These are phyloP conservation scores for Glarea lozoyensis DNA, from an alignment of 495 filamentous ascomycete species.

Conservation along the genomic window DNA sequence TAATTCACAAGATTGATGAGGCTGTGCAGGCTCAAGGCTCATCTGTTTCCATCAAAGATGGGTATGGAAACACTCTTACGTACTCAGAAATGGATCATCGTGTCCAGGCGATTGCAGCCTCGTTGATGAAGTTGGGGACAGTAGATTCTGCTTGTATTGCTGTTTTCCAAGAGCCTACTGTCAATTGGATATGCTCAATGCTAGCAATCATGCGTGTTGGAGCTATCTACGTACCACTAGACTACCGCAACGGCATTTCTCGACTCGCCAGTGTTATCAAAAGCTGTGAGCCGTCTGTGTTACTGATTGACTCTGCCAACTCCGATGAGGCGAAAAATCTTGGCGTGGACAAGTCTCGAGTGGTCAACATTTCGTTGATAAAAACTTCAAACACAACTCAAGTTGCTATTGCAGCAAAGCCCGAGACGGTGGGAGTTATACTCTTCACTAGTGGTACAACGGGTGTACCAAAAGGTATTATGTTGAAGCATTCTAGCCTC, in stretches of 20 bases:
- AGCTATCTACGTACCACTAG: conserved; percentile 42
- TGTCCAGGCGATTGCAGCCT: neutral
- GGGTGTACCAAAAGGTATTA: conserved; percentile 84
- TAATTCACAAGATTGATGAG: conserved; percentile 27
- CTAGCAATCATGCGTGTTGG: conserved; percentile 42
- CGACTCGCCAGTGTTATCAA: conserved; percentile 13
- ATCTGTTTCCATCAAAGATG: conserved; percentile 3
- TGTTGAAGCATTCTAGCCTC: conserved; percentile 64
- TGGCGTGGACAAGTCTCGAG: neutral
- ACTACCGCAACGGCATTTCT: conserved; percentile 24
- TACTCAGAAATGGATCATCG: conserved; percentile 1
- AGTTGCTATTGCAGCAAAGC: neutral
- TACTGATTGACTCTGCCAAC: conserved; percentile 2
- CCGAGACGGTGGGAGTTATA: conserved; percentile 35
- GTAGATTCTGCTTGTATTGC: conserved; percentile 10
- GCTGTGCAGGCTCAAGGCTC: neutral
- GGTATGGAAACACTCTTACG: neutral
- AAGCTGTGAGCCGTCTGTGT: neutral
- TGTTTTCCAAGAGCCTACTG: conserved; percentile 25
- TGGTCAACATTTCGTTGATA: neutral
- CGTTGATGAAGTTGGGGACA: neutral
- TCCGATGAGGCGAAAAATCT: neutral
- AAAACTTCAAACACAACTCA: neutral
- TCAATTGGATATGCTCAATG: conserved; percentile 39
- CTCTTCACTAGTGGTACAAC: conserved; percentile 97